Conservation (phyloP, 805 yeast species). For the Lipomyces mesembrius region DNA sequence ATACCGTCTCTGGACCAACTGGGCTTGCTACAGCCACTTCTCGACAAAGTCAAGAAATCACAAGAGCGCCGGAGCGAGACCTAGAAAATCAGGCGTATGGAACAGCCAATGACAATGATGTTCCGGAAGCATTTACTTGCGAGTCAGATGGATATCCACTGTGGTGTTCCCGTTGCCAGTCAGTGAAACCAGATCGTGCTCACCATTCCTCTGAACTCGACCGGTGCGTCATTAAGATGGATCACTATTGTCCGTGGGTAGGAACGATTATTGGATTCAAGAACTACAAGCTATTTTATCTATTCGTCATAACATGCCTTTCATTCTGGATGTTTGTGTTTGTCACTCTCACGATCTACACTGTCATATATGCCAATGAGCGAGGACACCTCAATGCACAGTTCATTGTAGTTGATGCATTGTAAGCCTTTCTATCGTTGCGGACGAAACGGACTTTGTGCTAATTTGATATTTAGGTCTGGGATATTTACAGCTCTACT, state of each 20-base stretch:
- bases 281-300: conserved; percentile 66
- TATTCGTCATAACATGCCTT: conserved; percentile 43
- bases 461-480: conserved; percentile 14
- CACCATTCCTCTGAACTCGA: conserved; percentile 67
- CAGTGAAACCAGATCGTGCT: conserved; percentile 67
- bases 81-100: not conserved
- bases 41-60: conserved; percentile 3
- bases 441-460: not conserved
- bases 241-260: conserved; percentile 82
- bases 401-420: conserved; percentile 26
- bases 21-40: conserved; percentile 7
- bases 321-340: conserved; percentile 23
- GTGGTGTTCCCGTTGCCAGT: conserved; percentile 72
- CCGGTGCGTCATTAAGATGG: conserved; percentile 72
- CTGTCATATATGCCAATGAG: conserved; percentile 16
- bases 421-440: conserved; percentile 13
- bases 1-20: not conserved
- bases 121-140: conserved; percentile 68
- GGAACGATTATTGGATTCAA: conserved; percentile 71
- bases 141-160: conserved; percentile 74
- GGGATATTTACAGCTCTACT: conserved; percentile 17
- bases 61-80: not conserved
- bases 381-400: conserved; percentile 30
- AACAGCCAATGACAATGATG: conserved; percentile 39
- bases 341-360: conserved; percentile 26